These are phyloP conservation scores for Chalciporus piperatus DNA, from an alignment of 768 basidiomycete species.

Conservation along the genomic window DNA sequence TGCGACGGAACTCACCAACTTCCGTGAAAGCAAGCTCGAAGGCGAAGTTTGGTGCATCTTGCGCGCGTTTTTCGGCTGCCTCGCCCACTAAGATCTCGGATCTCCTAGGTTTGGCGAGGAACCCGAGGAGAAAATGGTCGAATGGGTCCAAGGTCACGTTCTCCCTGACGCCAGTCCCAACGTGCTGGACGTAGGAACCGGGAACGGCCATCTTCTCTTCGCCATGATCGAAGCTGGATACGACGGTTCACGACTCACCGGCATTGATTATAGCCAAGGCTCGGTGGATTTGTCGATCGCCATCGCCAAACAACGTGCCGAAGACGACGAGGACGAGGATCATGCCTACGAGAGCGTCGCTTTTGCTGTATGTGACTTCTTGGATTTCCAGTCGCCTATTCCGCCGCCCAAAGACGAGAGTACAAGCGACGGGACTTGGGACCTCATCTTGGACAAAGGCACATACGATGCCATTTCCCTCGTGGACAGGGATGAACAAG, in stretches of 20 bases:
- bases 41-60: conserved; percentile 75
- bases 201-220: conserved; percentile 76
- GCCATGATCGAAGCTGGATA: conserved; percentile 70
- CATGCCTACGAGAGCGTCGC: conserved; percentile 29
- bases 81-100: not conserved
- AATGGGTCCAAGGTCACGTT: conserved; percentile 60
- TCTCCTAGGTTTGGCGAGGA: conserved; percentile 72
- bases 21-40: conserved; percentile 76
- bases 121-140: conserved; percentile 73
- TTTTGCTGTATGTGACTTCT: conserved; percentile 65
- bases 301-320: conserved; percentile 48
- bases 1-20: conserved; percentile 65
- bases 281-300: conserved; percentile 62
- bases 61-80: not conserved
- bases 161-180: conserved; percentile 46
- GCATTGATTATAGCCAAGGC: conserved; percentile 76
- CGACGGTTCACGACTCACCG: conserved; percentile 45
- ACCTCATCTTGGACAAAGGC: conserved; percentile 82
- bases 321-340: not conserved
- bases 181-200: conserved; percentile 75
- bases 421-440: conserved; percentile 45
- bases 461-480: conserved; percentile 85
- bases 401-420: conserved; percentile 11
- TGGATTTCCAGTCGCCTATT: conserved; percentile 48
- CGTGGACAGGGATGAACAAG: conserved; percentile 54